A percentile compares a stretch with the other conserved stretches of the same genome.
Conservation (phyloP, 2,329 filamentous ascomycete species). For the Phyllosticta citribraziliensis region DNA sequence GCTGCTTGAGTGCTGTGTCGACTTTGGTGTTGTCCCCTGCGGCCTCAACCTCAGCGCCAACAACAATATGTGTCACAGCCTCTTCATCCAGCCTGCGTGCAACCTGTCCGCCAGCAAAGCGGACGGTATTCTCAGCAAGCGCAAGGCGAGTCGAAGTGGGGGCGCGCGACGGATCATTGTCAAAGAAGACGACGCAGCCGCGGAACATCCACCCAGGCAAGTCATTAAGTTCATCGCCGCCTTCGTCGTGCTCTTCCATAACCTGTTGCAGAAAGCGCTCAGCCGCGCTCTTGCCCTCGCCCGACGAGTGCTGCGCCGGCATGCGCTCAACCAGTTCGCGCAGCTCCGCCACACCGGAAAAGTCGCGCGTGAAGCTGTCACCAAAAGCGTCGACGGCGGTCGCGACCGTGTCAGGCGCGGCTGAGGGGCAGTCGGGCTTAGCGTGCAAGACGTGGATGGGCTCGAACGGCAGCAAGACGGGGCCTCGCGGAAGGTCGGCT, state of each 20-base stretch:
- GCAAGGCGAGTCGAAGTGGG: neutral
- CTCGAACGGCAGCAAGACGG: conserved; percentile 56
- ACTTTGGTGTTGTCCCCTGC: conserved; percentile 1
- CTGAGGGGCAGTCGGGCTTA: conserved; percentile 44
- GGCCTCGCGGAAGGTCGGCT: conserved; percentile 41
- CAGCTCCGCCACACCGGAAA: conserved; percentile 28
- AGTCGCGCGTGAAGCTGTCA: conserved; percentile 73
- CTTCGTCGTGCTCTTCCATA: neutral
- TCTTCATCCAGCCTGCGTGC: conserved; percentile 41
- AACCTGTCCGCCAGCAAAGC: conserved; percentile 59
- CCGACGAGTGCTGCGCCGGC: neutral
- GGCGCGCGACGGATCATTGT: neutral
- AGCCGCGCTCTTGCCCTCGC: neutral
- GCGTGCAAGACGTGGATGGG: conserved; percentile 64
- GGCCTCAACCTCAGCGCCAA: conserved; percentile 43
- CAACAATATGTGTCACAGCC: conserved; percentile 62
- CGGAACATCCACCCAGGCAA: neutral
- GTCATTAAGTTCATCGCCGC: no score
- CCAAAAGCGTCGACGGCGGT: conserved; percentile 58
- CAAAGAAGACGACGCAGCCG: neutral
- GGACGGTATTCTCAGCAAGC: conserved; percentile 31
- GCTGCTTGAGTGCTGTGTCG: neutral
- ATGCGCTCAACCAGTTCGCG: neutral
- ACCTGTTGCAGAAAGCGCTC: neutral
- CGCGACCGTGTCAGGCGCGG: conserved; percentile 43